phyloP scores from a whole-genome alignment of 2,329 filamentous ascomycete species.

The Pseudonectria buxi region DNA sequence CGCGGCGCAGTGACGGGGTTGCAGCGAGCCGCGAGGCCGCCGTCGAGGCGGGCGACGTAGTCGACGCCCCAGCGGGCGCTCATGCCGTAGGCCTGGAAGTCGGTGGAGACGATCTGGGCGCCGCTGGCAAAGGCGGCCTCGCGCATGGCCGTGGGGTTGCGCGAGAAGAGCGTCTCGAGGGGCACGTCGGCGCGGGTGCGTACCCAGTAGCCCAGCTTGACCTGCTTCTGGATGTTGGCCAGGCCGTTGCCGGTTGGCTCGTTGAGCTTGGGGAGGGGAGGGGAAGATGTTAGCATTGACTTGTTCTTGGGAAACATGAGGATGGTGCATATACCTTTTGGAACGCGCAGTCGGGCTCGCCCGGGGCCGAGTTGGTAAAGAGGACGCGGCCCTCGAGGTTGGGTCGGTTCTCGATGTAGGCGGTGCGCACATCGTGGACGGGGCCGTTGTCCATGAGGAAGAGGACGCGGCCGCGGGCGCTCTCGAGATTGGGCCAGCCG shows the following conservation, averaged over 20 bases:
- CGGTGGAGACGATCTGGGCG: slow-evolving; percentile 43
- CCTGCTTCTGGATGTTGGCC: slow-evolving; percentile 36
- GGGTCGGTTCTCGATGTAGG: slow-evolving; percentile 29
- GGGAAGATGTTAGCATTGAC: too few species aligned
- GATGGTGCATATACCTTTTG: slow-evolving; percentile 37
- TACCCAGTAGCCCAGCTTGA: slow-evolving; percentile 42
- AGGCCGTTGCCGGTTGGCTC: slow-evolving; percentile 30
- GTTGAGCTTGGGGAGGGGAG: slow-evolving; percentile 30
- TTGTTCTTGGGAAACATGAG: too few species aligned
- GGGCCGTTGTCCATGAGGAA: slow-evolving; percentile 47
- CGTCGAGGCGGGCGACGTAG: slow-evolving; percentile 26
- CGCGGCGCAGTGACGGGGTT: slow-evolving; percentile 18
- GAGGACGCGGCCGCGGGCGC: slow-evolving; percentile 37
- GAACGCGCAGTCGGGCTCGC: slow-evolving; percentile 38
- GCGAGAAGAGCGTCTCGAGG: slow-evolving; percentile 34
- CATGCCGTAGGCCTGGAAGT: slow-evolving; percentile 41
- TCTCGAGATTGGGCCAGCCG: slow-evolving; percentile 42
- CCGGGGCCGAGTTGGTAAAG: slow-evolving; percentile 42
- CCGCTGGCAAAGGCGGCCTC: slow-evolving; percentile 38
- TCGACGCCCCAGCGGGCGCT: slow-evolving; percentile 39
- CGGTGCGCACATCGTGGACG: slow-evolving; percentile 28
- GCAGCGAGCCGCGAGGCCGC: slow-evolving; percentile 21
- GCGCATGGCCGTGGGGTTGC: slow-evolving; percentile 33
- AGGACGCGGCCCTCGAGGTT: slow-evolving; percentile 37
- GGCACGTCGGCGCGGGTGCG: slow-evolving; percentile 41